phyloP scores from a whole-genome alignment of 2,329 filamentous ascomycete species.

The Nemania sp. region DNA sequence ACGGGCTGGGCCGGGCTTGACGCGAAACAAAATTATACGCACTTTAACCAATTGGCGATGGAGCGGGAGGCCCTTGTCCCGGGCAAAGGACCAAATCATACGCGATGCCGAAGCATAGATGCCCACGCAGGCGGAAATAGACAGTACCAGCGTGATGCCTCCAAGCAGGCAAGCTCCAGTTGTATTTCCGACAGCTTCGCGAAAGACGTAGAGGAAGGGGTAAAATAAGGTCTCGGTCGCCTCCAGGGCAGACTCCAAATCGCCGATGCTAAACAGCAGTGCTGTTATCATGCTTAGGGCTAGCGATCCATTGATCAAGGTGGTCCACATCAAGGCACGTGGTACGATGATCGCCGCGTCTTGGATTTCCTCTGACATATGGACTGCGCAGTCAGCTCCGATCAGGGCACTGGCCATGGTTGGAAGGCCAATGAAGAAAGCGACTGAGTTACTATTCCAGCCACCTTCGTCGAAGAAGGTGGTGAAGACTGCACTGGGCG shows the following conservation, averaged over 20 bases:
- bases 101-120: conserved; percentile 30
- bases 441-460: conserved; percentile 49
- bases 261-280: conserved; percentile 26
- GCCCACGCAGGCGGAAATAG: conserved; percentile 17
- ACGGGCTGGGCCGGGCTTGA: no score
- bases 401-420: conserved; percentile 16
- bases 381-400: conserved; percentile 31
- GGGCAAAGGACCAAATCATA: conserved; percentile 36
- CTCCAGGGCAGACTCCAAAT: background rate
- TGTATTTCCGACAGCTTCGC: background rate
- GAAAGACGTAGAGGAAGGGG: background rate
- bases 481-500: background rate
- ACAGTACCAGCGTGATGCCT: conserved; percentile 14
- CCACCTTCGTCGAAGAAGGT: conserved; percentile 49
- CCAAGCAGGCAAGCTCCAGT: background rate
- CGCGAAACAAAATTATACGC: background rate
- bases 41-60: background rate
- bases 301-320: conserved; percentile 29
- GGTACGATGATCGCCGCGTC: conserved; percentile 27
- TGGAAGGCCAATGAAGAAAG: conserved; percentile 41
- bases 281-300: conserved; percentile 31
- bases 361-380: conserved; percentile 34
- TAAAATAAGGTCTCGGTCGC: background rate
- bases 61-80: conserved; percentile 30
- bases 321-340: conserved; percentile 28